Conservation (phyloP, 2,329 filamentous ascomycete species). For the Helicocarpus griseus region DNA sequence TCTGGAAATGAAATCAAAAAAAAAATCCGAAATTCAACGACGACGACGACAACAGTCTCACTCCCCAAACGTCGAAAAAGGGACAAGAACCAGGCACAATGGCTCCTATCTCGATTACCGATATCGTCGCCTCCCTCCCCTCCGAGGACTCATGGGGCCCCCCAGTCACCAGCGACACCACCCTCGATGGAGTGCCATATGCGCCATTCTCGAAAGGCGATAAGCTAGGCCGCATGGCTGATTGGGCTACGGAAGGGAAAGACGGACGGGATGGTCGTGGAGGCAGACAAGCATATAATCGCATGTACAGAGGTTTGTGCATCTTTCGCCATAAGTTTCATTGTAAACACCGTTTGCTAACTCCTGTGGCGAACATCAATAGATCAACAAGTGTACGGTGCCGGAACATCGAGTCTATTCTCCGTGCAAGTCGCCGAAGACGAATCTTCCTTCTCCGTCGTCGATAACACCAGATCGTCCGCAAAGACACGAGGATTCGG, state of each 20-base stretch:
- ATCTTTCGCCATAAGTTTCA: slow-evolving; percentile 1
- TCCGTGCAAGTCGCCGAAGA: slow-evolving; percentile 87
- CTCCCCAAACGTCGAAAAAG: not conserved
- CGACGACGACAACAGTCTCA: not conserved
- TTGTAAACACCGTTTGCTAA: slow-evolving; percentile 12
- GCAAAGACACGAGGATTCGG: slow-evolving; percentile 72
- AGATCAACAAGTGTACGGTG: slow-evolving; percentile 97
- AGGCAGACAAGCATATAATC: slow-evolving; percentile 79
- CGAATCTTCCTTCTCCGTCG: slow-evolving; percentile 94
- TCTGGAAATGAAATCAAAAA: slow-evolving; percentile 4
- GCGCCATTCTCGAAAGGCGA: slow-evolving; percentile 98
- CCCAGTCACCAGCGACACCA: slow-evolving; percentile 70
- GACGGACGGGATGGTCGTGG: slow-evolving; percentile 58
- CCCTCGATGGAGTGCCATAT: slow-evolving; percentile 88
- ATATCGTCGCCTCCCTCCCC: slow-evolving; percentile 62
- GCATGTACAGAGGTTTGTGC: slow-evolving; percentile 74
- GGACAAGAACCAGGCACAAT: slow-evolving; percentile 23
- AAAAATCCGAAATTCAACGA: slow-evolving; percentile 7
- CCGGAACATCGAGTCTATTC: slow-evolving; percentile 77
- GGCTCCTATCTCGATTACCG: slow-evolving; percentile 48
- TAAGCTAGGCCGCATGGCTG: slow-evolving; percentile 97
- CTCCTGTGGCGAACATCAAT: slow-evolving; percentile 6
- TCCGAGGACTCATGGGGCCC: slow-evolving; percentile 82
- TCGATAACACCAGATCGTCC: slow-evolving; percentile 85
- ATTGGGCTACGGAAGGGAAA: slow-evolving; percentile 92